phyloP scores from a whole-genome alignment of 306 rosid genomes.

The Pterocarpus santalinus region DNA sequence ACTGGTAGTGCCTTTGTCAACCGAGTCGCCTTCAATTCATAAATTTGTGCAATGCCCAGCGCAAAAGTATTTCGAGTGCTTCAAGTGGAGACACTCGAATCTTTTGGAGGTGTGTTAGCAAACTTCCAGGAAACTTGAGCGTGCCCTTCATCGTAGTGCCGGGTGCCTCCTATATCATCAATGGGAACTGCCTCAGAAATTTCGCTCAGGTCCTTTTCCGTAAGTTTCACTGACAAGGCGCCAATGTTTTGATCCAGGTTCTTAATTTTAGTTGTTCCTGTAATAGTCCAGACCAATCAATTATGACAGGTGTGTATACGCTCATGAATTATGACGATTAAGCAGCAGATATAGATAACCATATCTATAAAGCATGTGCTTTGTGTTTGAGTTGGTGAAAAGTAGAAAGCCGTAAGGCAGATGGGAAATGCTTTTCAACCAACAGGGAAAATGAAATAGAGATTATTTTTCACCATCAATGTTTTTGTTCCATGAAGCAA shows the following conservation, averaged over 20 bases:
- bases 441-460: too few relatives aligned
- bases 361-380: too few relatives aligned
- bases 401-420: too few relatives aligned
- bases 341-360: neutral
- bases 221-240: slow-evolving; percentile 59
- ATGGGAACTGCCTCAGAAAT: slow-evolving; percentile 62
- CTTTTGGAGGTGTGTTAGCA: slow-evolving; percentile 65
- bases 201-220: slow-evolving; percentile 56
- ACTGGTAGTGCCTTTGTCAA: neutral
- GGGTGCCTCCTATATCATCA: slow-evolving; percentile 62
- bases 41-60: neutral
- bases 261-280: slow-evolving; percentile 70
- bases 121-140: slow-evolving; percentile 44
- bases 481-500: too few relatives aligned
- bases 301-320: neutral
- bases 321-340: neutral
- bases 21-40: neutral
- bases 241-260: slow-evolving; percentile 70
- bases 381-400: too few relatives aligned
- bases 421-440: too few relatives aligned
- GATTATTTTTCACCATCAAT: too few relatives aligned
- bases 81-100: slow-evolving; percentile 20
- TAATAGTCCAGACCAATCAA: slow-evolving; percentile 29
- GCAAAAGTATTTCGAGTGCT: slow-evolving; percentile 47
- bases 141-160: neutral